Conservation (phyloP, 2,329 filamentous ascomycete genomes). For the Colletotrichum endophyticum region DNA sequence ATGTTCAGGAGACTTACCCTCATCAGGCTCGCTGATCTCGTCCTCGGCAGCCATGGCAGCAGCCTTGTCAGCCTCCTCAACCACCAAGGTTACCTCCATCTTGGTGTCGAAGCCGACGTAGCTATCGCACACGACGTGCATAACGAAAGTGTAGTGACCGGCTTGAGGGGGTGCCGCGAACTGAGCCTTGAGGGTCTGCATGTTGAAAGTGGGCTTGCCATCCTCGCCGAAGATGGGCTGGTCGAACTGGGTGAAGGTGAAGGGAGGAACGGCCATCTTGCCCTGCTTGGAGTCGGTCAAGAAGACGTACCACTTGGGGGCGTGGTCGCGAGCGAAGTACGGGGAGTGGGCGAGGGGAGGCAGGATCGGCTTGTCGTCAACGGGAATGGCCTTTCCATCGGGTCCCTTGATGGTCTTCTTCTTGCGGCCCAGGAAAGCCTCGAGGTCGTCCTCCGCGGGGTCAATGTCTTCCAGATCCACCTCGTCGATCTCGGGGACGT, state of each 20-base stretch:
- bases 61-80: constrained; percentile 89
- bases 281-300: constrained; percentile 92
- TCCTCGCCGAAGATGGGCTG: constrained; percentile 81
- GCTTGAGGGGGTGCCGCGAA: constrained; percentile 93
- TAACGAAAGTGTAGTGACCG: constrained; percentile 91
- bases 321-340: constrained; percentile 87
- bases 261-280: constrained; percentile 95
- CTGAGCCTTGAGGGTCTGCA: constrained; percentile 96
- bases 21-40: constrained; percentile 96
- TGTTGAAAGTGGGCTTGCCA: constrained; percentile 88
- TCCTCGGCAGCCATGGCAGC: constrained; percentile 82
- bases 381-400: constrained; percentile 59
- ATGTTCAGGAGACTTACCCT: constrained; percentile 69
- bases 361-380: constrained; percentile 69
- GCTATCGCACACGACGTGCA: constrained; percentile 93
- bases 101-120: constrained; percentile 95
- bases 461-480: constrained; percentile 89
- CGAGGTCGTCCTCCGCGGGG: constrained; percentile 89
- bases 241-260: constrained; percentile 93
- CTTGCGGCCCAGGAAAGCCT: constrained; percentile 81
- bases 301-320: constrained; percentile 93
- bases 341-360: constrained; percentile 90
- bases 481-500: constrained; percentile 76
- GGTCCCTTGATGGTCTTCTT: constrained; percentile 67
- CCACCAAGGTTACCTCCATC: constrained; percentile 85